Evolutionary conservation across 805 yeast species (phyloP), one percentile per base, ranked within the genome.

Genomic region (Pichia pseudocactophila): DNA sequence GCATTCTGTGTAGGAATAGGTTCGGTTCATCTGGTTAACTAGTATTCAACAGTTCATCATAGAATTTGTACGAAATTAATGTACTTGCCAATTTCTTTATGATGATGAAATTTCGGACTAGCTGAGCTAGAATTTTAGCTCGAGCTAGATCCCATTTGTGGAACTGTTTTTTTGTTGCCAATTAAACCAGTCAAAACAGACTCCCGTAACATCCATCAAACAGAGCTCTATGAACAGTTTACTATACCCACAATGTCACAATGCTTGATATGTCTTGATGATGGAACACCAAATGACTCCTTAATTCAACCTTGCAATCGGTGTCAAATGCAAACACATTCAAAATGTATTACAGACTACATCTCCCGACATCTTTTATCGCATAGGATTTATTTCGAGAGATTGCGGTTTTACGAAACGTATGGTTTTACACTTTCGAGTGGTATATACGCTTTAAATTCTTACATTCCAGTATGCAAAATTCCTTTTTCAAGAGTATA

Each of bases 181-280:
- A n/a, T n/a, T n/a, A n/a, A n/a, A n/a, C n/a, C n/a, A n/a, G n/a
- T n/a, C n/a, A n/a, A n/a, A n/a, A n/a, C n/a, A n/a, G n/a, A n/a
- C n/a, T n/a, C n/a, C n/a, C n/a, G n/a, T n/a, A n/a, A n/a, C n/a
- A n/a, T n/a, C n/a, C n/a, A n/a, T n/a, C n/a, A n/a, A n/a, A n/a
- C n/a, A n/a, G n/a, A n/a, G n/a, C n/a, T n/a, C n/a, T n/a, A n/a
- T n/a, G n/a, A 22, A 22, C 25, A 8, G 8, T 22, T 22, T 22
- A 22, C 8, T 22, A 22, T 22, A 22, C 25, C 25, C 8, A 22
- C 25, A 7, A 32, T 35, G 42, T 3, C 39, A 2, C 37, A 35
- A 35, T 43, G 46, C 17, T 30, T 22, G 13, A 35, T 43, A 4
- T 43, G 46, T 19, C 19, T 35, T 30, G 46, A 39, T 4, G 42